Evolutionary conservation across 495 filamentous ascomycete species (phyloP).

Genomic region (Aspergillus avenaceus): DNA sequence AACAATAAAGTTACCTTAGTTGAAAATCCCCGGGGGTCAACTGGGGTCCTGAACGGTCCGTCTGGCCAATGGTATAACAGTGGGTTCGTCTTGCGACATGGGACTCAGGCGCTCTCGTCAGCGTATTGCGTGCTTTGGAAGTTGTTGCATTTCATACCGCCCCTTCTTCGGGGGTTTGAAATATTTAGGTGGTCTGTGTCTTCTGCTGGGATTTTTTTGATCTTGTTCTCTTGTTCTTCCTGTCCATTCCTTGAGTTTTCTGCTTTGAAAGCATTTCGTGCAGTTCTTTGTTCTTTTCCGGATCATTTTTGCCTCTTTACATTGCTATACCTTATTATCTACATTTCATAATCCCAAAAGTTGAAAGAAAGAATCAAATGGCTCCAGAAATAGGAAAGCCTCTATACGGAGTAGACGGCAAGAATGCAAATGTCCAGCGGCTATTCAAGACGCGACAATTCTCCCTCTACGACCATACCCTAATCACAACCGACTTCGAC

Average conservation of each 20-base stretch:
- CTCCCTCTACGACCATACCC: conserved; percentile 26
- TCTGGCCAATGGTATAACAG: not conserved
- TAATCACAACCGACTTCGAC: conserved; percentile 31
- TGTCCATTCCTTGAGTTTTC: not conserved
- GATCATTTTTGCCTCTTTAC: not conserved
- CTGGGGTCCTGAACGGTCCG: too few relatives aligned
- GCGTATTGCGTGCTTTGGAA: conserved; percentile 18
- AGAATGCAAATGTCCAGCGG: not conserved
- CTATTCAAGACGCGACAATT: not conserved
- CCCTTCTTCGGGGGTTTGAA: conserved; percentile 1
- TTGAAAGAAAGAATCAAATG: conserved; percentile 2
- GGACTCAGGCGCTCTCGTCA: conserved; percentile 5
- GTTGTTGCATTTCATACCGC: conserved; percentile 9
- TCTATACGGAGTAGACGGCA: not conserved
- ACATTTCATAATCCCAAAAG: too few relatives aligned
- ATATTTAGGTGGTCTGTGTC: not conserved
- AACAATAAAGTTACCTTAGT: not conserved
- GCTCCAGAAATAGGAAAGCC: conserved; percentile 12
- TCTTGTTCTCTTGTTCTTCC: not conserved
- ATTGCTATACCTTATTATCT: too few relatives aligned
- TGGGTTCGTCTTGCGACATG: not conserved
- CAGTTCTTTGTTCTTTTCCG: not conserved
- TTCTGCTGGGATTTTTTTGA: not conserved
- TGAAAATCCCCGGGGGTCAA: not conserved
- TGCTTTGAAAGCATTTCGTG: not conserved